Conservation (phyloP, 371 early-diverging fungal species). For the Basidiobolus meristosporus region DNA sequence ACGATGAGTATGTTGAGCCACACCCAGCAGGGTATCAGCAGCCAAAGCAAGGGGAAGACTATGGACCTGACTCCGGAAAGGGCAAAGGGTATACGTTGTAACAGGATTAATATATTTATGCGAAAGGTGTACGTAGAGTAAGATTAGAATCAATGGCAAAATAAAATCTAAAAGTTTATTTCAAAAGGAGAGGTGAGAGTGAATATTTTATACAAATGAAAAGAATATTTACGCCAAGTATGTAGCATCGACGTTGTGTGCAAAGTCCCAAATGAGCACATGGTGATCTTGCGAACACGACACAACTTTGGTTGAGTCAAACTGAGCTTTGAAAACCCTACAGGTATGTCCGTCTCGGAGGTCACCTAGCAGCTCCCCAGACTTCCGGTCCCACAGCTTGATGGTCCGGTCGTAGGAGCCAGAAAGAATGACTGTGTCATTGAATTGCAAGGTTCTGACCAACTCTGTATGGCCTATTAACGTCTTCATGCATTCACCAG, state of each 20-base stretch:
- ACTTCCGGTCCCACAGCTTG: conserved; percentile 56
- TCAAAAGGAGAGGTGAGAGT: too few species aligned
- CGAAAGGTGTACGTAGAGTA: too few species aligned
- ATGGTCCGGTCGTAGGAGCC: conserved; percentile 75
- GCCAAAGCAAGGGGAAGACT: too few species aligned
- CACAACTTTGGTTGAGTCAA: conserved; percentile 61
- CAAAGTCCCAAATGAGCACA: conserved; percentile 68
- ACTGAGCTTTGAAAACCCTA: conserved; percentile 74
- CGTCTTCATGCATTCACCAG: conserved; percentile 40
- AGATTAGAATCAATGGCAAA: too few species aligned
- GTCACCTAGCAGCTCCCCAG: conserved; percentile 23
- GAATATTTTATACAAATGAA: too few species aligned
- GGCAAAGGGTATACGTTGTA: too few species aligned
- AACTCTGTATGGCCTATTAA: conserved; percentile 55
- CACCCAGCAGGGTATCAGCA: too few species aligned
- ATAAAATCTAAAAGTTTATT: too few species aligned
- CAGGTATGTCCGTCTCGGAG: conserved; percentile 34
- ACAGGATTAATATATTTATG: too few species aligned
- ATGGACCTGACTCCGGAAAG: too few species aligned
- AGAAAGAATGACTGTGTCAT: conserved; percentile 46
- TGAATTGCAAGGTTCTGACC: conserved; percentile 50
- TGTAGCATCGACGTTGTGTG: conserved; percentile 37
- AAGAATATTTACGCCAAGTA: too few species aligned
- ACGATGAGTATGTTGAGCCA: too few species aligned
- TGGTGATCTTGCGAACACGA: conserved; percentile 62